These are phyloP conservation scores for Irpex sp. DNA, from an alignment of 1,284 basidiomycete genomes.

Conservation along the genomic window DNA sequence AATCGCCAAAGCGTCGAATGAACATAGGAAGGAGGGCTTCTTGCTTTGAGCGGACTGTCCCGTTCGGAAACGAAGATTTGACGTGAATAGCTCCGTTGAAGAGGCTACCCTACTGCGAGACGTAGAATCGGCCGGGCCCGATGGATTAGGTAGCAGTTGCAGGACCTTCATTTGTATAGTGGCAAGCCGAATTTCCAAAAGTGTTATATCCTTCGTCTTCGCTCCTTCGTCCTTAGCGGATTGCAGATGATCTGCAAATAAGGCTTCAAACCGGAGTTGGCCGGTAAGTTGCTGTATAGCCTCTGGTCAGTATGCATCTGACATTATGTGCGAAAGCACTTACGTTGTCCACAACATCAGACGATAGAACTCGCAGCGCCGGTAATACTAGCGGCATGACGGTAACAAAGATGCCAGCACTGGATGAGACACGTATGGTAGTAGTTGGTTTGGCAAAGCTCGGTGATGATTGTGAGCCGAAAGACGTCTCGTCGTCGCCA, in stretches of 20 bases:
- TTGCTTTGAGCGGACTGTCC: background rate
- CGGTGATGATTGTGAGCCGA: background rate
- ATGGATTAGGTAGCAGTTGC: background rate
- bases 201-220: background rate
- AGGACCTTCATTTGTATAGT: background rate
- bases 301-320: background rate
- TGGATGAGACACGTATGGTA: constrained; percentile 14
- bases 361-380: constrained; percentile 12
- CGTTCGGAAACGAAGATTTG: background rate
- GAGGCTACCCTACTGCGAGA: background rate
- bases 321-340: constrained; percentile 1
- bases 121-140: background rate
- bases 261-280: constrained; percentile 24
- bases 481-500: background rate
- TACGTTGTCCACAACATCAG: constrained; percentile 18
- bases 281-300: constrained; percentile 19
- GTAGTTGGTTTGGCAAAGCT: constrained; percentile 11
- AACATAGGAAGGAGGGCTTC: background rate
- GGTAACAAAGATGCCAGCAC: constrained; percentile 15
- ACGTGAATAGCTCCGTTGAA: background rate
- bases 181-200: background rate
- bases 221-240: constrained; percentile 5
- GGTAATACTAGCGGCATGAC: constrained; percentile 22
- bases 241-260: constrained; percentile 21
- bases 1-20: background rate